Percentiles rank a stretch among this genome's conserved stretches.
phyloP scores from a whole-genome alignment of 1,139 yeast species.

The Candida neerlandica region DNA sequence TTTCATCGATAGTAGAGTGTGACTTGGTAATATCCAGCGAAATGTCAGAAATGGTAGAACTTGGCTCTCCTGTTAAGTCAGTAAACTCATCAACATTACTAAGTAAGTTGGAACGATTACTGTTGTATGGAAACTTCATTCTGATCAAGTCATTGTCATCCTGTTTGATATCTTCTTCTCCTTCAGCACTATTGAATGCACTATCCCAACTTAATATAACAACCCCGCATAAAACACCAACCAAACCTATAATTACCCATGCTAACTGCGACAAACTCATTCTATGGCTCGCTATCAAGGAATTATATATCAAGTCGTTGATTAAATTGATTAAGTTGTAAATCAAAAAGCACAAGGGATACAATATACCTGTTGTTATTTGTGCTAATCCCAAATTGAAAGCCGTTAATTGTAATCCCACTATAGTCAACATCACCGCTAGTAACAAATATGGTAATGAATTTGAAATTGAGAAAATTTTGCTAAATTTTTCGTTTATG shows the following conservation, averaged over 20 bases:
- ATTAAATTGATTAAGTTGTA: conserved; percentile 75
- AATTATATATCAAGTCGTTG: conserved; percentile 65
- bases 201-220: conserved; percentile 49
- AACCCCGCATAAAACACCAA: conserved; percentile 45
- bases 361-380: conserved; percentile 75
- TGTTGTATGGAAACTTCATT: conserved; percentile 14
- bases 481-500: conserved; percentile 28
- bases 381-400: conserved; percentile 74
- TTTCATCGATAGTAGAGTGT: conserved; percentile 5
- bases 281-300: conserved; percentile 29
- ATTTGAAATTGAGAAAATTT: conserved; percentile 25
- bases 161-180: neutral
- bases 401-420: conserved; percentile 73
- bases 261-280: conserved; percentile 34
- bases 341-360: conserved; percentile 84
- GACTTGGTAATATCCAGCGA: conserved; percentile 4
- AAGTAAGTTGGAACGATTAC: neutral
- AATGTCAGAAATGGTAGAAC: conserved; percentile 7
- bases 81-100: conserved; percentile 7
- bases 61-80: conserved; percentile 7
- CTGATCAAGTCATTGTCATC: conserved; percentile 12
- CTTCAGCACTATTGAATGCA: conserved; percentile 26
- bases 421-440: conserved; percentile 61
- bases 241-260: conserved; percentile 42
- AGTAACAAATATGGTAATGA: conserved; percentile 53